Conservation (phyloP, 1,284 basidiomycete genomes). For the Tilletia caries region DNA sequence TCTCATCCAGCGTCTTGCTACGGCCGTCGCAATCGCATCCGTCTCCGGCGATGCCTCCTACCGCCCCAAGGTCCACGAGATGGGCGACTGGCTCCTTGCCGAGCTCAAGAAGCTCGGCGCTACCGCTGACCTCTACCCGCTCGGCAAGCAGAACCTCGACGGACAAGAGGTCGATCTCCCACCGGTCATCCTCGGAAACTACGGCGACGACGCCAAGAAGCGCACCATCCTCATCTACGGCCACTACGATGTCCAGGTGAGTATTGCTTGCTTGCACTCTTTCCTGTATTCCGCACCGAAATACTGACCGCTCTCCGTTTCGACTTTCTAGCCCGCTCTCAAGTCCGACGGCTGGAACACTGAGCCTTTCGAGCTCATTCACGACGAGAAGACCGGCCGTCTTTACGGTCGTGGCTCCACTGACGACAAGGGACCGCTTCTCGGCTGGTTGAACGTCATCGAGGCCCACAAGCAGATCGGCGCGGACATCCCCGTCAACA, state of each 20-base stretch:
- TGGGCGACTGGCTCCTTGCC: constrained; percentile 49
- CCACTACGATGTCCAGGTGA: constrained; percentile 11
- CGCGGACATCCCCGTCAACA: constrained; percentile 79
- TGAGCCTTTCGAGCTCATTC: constrained; percentile 79
- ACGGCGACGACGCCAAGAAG: constrained; percentile 74
- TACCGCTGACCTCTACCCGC: constrained; percentile 38
- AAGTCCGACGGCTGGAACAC: constrained; percentile 77
- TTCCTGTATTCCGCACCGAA: background rate
- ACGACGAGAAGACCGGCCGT: constrained; percentile 66
- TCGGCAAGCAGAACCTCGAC: constrained; percentile 76
- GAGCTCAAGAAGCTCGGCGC: constrained; percentile 46
- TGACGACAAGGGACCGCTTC: constrained; percentile 52
- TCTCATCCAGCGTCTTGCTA: constrained; percentile 42
- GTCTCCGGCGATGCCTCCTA: constrained; percentile 51
- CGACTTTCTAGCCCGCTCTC: constrained; percentile 57
- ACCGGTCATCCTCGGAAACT: constrained; percentile 74
- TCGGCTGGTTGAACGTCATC: constrained; percentile 92
- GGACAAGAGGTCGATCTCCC: constrained; percentile 75
- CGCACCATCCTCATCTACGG: constrained; percentile 88
- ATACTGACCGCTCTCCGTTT: too few species aligned
- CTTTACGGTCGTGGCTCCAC: constrained; percentile 73
- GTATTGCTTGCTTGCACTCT: constrained; percentile 24
- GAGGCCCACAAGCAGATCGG: constrained; percentile 75
- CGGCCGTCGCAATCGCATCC: constrained; percentile 50
- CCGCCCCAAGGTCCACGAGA: constrained; percentile 47